Evolutionary conservation across 2,329 filamentous ascomycete species (phyloP).

Genomic region (Plectosphaerella plurivora): DNA sequence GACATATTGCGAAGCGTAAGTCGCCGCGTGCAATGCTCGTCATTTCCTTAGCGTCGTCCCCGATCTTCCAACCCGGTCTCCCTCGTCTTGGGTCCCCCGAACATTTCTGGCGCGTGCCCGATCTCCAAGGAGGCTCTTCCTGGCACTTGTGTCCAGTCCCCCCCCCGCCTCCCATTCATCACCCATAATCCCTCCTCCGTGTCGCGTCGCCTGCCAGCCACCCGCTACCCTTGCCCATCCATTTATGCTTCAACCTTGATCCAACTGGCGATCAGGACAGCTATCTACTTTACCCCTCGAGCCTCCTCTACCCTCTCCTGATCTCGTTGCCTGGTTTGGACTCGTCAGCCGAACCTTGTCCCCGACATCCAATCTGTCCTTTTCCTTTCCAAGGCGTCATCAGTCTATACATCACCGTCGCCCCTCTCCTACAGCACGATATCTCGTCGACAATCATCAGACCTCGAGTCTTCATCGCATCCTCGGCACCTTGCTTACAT

Average conservation of each 20-base stretch:
- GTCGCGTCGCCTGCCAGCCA: too few relatives aligned
- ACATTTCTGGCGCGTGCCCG: too few relatives aligned
- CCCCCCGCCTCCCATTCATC: neutral
- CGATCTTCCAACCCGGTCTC: neutral
- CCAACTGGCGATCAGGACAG: neutral
- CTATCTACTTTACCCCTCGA: neutral
- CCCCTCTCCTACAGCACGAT: neutral
- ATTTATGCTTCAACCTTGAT: neutral
- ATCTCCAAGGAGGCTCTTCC: too few relatives aligned
- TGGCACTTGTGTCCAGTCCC: neutral
- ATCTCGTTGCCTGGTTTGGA: constrained; percentile 1
- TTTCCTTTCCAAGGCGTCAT: neutral
- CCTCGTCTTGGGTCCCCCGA: neutral
- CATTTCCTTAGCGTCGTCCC: neutral
- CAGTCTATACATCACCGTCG: neutral
- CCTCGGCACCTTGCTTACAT: neutral
- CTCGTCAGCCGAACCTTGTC: neutral
- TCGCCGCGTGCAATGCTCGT: neutral
- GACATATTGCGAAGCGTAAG: constrained; percentile 3
- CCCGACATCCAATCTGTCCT: constrained; percentile 3
- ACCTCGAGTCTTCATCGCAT: neutral
- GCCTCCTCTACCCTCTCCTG: neutral
- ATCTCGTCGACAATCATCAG: too few relatives aligned
- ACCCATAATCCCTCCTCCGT: neutral
- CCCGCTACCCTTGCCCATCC: too few relatives aligned